Evolutionary conservation across 1,284 basidiomycete genomes (phyloP).

Genomic region (Earliella scabrosa): DNA sequence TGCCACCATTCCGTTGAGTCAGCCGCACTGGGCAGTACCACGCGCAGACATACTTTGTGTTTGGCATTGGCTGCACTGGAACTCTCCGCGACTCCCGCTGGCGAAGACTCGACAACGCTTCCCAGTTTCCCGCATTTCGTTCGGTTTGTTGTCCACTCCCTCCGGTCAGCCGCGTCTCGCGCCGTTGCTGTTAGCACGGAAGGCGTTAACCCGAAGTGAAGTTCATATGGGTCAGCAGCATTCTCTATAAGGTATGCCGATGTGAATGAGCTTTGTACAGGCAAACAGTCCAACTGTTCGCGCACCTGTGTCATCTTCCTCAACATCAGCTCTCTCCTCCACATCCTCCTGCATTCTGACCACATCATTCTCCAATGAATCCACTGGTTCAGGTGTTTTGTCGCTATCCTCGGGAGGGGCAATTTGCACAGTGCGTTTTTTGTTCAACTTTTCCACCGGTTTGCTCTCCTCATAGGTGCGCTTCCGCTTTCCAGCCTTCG

Average conservation of each 20-base stretch:
- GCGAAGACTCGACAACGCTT: constrained; percentile 52
- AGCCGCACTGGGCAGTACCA: neutral
- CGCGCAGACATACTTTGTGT: constrained; percentile 11
- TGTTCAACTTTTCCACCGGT: constrained; percentile 67
- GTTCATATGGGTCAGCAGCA: constrained; percentile 55
- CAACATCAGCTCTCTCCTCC: constrained; percentile 30
- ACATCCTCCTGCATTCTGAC: constrained; percentile 26
- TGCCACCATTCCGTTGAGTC: constrained; percentile 7
- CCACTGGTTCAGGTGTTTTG: constrained; percentile 10
- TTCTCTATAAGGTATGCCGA: neutral
- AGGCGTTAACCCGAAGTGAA: constrained; percentile 67
- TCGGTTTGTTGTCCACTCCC: constrained; percentile 52
- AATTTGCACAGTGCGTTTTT: constrained; percentile 42
- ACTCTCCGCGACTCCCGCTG: constrained; percentile 42
- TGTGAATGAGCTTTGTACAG: neutral
- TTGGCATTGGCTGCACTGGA: constrained; percentile 11
- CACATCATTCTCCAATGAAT: constrained; percentile 10
- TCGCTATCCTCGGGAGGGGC: constrained; percentile 23
- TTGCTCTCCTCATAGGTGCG: constrained; percentile 46
- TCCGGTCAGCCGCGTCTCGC: constrained; percentile 51
- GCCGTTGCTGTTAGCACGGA: constrained; percentile 49
- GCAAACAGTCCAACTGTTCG: neutral
- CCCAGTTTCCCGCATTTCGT: constrained; percentile 55
- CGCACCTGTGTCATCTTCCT: constrained; percentile 25
- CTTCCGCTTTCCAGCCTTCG: constrained; percentile 65